Percentiles rank a stretch among this genome's conserved stretches.
These are phyloP conservation scores for Hypericum perforatum DNA, from an alignment of 345 rosid species.

Conservation along the genomic window DNA sequence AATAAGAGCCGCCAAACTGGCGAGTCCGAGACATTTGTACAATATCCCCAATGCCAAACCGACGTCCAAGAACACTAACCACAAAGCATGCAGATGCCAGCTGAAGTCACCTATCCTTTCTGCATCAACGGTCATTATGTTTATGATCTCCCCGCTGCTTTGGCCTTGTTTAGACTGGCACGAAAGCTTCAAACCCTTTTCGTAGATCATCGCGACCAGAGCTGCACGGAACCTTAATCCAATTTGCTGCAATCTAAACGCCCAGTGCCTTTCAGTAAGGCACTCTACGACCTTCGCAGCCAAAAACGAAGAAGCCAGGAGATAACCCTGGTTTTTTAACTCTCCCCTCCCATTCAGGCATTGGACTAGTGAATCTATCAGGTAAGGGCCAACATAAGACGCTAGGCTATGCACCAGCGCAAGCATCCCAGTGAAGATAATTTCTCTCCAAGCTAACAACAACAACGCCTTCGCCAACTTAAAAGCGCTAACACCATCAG, in stretches of 20 bases:
- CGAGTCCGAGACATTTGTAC: constrained; percentile 22
- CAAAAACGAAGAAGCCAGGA: constrained; percentile 18
- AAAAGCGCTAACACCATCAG: constrained; percentile 6
- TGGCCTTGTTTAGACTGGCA: constrained; percentile 23
- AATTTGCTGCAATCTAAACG: constrained; percentile 19
- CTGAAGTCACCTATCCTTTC: constrained; percentile 20
- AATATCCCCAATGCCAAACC: constrained; percentile 20
- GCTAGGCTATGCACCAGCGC: constrained; percentile 13
- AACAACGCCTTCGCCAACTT: constrained; percentile 20
- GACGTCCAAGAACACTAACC: constrained; percentile 25
- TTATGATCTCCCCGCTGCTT: constrained; percentile 28
- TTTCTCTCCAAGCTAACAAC: constrained; percentile 15
- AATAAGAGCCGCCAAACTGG: constrained; percentile 12
- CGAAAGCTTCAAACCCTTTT: constrained; percentile 20
- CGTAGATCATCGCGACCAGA: constrained; percentile 14
- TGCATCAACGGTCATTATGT: constrained; percentile 28
- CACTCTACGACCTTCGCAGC: constrained; percentile 27
- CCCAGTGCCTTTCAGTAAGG: constrained; percentile 18
- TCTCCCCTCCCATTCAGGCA: constrained; percentile 21
- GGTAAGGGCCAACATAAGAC: constrained; percentile 30
- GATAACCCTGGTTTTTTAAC: constrained; percentile 19
- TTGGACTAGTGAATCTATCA: constrained; percentile 24
- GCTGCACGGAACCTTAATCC: constrained; percentile 20
- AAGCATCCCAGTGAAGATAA: constrained; percentile 15
- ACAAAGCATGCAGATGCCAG: constrained; percentile 23